Evolutionary conservation across 2,329 filamentous ascomycete genomes (phyloP).

Genomic region (Colletotrichum lini): DNA sequence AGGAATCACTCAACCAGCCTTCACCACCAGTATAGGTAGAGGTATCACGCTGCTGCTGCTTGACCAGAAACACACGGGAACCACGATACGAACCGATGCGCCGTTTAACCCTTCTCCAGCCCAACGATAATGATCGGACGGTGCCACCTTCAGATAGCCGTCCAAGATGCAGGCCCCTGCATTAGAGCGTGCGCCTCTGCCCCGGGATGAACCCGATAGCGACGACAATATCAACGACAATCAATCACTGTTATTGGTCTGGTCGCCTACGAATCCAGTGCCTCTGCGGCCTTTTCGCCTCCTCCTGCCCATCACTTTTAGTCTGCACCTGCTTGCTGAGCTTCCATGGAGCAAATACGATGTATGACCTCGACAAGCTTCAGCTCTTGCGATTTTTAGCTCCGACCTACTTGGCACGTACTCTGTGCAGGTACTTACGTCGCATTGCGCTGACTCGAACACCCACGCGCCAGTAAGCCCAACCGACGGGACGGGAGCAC

Average conservation of each 20-base stretch:
- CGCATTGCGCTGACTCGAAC: conserved; percentile 26
- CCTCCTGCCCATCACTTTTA: conserved; percentile 29
- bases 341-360: background rate
- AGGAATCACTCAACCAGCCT: background rate
- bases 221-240: conserved; percentile 29
- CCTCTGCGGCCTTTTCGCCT: conserved; percentile 15
- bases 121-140: background rate
- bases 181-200: conserved; percentile 30
- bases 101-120: background rate
- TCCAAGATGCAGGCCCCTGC: conserved; percentile 32
- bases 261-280: background rate
- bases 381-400: conserved; percentile 3
- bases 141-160: conserved; percentile 24
- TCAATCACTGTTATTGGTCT: conserved; percentile 26
- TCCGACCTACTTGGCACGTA: conserved; percentile 13
- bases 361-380: background rate
- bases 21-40: background rate
- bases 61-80: background rate
- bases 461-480: background rate
- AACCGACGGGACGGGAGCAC: conserved; percentile 25
- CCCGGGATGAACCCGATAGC: conserved; percentile 31
- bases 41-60: background rate
- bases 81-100: background rate
- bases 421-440: background rate
- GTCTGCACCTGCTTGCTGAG: background rate